Evolutionary conservation across 169 alveolate genomes (phyloP).

Genomic region (Plasmodium berghei): DNA sequence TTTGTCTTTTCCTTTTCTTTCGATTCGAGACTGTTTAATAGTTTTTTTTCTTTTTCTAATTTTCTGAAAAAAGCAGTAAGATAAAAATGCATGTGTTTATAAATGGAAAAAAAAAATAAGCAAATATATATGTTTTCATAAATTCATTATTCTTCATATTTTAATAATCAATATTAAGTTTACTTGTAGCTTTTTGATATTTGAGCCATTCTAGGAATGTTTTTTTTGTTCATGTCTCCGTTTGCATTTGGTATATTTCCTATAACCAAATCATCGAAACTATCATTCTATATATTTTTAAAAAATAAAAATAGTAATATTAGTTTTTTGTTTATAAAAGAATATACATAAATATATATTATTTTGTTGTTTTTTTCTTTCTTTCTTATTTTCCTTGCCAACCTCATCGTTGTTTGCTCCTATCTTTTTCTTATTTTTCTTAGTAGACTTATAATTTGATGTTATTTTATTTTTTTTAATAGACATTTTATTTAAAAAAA

Average conservation of each 20-base stretch:
- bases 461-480: too few species aligned
- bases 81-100: neutral
- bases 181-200: constrained; percentile 31
- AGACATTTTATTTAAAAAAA: too few species aligned
- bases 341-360: neutral
- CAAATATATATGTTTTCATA: neutral
- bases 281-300: constrained; percentile 22
- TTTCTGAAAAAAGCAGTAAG: constrained; percentile 11
- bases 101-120: constrained; percentile 1
- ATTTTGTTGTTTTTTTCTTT: neutral
- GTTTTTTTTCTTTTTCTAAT: constrained; percentile 30
- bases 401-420: too few species aligned
- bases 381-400: too few species aligned
- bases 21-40: constrained; percentile 19
- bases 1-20: constrained; percentile 40
- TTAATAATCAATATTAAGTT: neutral
- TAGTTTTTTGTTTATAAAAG: neutral
- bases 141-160: neutral
- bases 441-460: too few species aligned
- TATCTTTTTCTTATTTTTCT: too few species aligned
- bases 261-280: constrained; percentile 37
- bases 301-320: neutral
- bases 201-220: constrained; percentile 29
- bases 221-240: constrained; percentile 3
- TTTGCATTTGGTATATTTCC: constrained; percentile 46